Conservation (phyloP, 129 eudicot genomes). For the Oenanthe sinensis region DNA sequence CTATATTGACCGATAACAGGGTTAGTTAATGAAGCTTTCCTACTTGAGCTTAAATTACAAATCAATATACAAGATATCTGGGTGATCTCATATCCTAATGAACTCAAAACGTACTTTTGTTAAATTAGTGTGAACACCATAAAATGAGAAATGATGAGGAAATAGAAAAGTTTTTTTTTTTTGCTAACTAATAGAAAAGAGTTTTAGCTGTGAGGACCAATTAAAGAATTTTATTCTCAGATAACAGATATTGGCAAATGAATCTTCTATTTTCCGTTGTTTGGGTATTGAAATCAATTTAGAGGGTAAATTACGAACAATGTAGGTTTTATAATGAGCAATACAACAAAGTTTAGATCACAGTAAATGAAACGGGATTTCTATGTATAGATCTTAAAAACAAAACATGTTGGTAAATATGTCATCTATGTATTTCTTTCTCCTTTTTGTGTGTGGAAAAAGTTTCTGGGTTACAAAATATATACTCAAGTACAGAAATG, state of each 20-base stretch:
- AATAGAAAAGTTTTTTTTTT: no score
- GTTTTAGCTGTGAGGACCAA: no score
- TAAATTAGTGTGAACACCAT: background rate
- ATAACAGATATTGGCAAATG: no score
- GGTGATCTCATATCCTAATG: background rate
- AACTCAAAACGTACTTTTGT: background rate
- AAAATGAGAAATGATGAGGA: background rate
- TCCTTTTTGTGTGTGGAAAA: no score
- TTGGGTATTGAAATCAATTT: no score
- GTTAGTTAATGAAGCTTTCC: background rate
- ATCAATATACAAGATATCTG: no score
- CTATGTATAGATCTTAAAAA: no score
- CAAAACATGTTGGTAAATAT: no score
- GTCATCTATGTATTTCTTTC: no score
- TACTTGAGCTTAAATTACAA: background rate
- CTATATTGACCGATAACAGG: slow-evolving; percentile 27
- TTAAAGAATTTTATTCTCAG: background rate
- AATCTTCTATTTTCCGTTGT: no score
- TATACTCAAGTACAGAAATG: background rate
- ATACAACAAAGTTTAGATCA: background rate
- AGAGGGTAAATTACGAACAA: background rate
- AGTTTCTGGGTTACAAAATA: no score
- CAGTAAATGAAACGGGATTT: background rate
- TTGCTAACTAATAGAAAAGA: background rate
- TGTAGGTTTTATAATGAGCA: background rate